Base-by-base conservation (phyloP, 2,329 filamentous ascomycete species). In the Daldinia sp. region DNA sequence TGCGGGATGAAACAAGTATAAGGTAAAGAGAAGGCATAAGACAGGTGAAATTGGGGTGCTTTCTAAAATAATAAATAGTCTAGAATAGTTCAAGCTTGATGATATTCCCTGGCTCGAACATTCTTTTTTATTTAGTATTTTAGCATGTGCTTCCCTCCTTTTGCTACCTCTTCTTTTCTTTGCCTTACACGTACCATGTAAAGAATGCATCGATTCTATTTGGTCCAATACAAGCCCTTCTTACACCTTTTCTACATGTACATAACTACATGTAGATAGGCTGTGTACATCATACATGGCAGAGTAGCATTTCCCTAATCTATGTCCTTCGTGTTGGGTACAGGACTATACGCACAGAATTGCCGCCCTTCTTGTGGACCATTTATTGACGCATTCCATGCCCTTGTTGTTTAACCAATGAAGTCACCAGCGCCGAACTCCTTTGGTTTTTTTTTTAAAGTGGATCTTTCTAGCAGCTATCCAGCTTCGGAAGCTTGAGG, bases 331-430 rank as follows among this genome's bases (percentile, higher is more conserved):
- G 45, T 48, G 58, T 53, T 59, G 30, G 48, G 41, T 55, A 58
- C 54, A 61, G n/a, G n/a, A n/a, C n/a, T n/a, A n/a, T n/a, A n/a
- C n/a, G n/a, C n/a, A n/a, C n/a, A 30, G 49, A 58, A 41, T 39
- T 37, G 41, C 45, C 45, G 17, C 53, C 54, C 52, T 58, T 59
- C 54, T 58, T 59, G 5, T 54, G 30, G 37, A 23, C 47, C 61
- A 55, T 8, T 43, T 63, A 52, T 65, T 65, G 52, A 66, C 59
- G 56, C 65, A 68, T 68, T 66, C 59, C 63, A 61, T 27, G 51
- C 34, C 34, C n/a, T 53, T 50, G 23, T 21, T n/a, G 17, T 43
- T 56, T 11, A 23, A 39, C 65, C 63, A 68, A 66, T 68, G 62
- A 68, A 43, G 58, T 66, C 56, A 59, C 59, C 39, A 30, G 39